Conservation (phyloP, 371 early-diverging fungal genomes). For the Rhizopus sp. region DNA sequence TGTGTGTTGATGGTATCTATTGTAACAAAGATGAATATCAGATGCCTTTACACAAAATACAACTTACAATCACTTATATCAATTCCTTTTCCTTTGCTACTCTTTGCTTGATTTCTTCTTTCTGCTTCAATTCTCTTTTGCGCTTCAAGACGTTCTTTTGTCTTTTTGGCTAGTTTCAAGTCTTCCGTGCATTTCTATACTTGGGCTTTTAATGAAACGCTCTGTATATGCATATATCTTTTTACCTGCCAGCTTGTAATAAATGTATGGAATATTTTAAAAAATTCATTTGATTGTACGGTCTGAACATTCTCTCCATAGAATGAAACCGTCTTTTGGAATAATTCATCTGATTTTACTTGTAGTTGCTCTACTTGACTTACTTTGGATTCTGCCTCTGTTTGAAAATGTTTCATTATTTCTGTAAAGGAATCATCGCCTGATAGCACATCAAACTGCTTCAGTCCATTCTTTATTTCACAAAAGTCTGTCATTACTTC, state of each 20-base stretch:
- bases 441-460: slow-evolving; percentile 40
- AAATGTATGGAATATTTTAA: slow-evolving; percentile 79
- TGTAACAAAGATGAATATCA: not conserved
- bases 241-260: slow-evolving; percentile 15
- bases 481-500: slow-evolving; percentile 49
- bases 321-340: slow-evolving; percentile 33
- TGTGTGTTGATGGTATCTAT: slow-evolving; percentile 22
- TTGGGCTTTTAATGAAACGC: too few species aligned
- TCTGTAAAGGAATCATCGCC: slow-evolving; percentile 21
- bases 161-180: slow-evolving; percentile 25
- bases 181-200: slow-evolving; percentile 32
- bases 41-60: not conserved
- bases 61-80: slow-evolving; percentile 39
- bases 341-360: slow-evolving; percentile 45
- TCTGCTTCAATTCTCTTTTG: slow-evolving; percentile 48
- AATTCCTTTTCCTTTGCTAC: slow-evolving; percentile 45
- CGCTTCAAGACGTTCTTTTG: slow-evolving; percentile 40
- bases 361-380: slow-evolving; percentile 38
- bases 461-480: slow-evolving; percentile 44
- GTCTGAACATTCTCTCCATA: slow-evolving; percentile 79
- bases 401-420: slow-evolving; percentile 52
- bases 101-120: slow-evolving; percentile 36
- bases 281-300: slow-evolving; percentile 85
- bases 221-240: slow-evolving; percentile 5
- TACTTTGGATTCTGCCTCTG: slow-evolving; percentile 37